Evolutionary conservation across 441 rosid genomes (phyloP).

Genomic region (Arabidopsis lyrata): DNA sequence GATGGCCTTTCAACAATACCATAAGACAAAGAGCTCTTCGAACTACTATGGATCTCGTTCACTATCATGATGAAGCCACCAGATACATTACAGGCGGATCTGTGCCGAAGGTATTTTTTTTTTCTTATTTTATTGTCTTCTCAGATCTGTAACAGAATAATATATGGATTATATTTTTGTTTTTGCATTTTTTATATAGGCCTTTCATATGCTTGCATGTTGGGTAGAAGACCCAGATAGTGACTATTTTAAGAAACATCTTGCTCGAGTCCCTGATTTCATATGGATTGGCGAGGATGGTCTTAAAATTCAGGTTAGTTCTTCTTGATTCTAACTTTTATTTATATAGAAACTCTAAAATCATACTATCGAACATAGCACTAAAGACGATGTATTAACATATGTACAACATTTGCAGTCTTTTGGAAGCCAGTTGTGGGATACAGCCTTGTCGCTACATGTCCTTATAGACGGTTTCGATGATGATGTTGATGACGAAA

Average conservation of each 20-base stretch:
- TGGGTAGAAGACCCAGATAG: conserved; percentile 53
- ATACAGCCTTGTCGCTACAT: conserved; percentile 45
- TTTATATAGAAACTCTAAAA: too few relatives aligned
- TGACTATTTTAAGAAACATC: conserved; percentile 48
- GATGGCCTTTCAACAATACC: conserved; percentile 17
- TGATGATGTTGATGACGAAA: conserved; percentile 35
- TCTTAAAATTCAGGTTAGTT: conserved; percentile 51
- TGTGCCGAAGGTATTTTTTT: conserved; percentile 20
- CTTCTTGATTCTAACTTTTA: neutral
- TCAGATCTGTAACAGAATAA: too few relatives aligned
- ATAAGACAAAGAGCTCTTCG: conserved; percentile 19
- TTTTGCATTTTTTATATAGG: too few relatives aligned
- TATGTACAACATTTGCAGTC: conserved; percentile 32
- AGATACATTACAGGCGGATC: conserved; percentile 27
- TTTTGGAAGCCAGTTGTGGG: conserved; percentile 56
- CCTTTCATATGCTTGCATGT: conserved; percentile 50
- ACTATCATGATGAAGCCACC: conserved; percentile 22
- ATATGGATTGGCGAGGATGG: conserved; percentile 59
- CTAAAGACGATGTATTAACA: too few relatives aligned
- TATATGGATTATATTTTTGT: too few relatives aligned
- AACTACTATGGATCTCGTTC: conserved; percentile 11
- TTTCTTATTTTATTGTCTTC: too few relatives aligned
- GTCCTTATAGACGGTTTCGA: conserved; percentile 30
- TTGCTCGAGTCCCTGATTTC: conserved; percentile 46
- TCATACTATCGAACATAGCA: too few relatives aligned